Evolutionary conservation across 2,329 filamentous ascomycete genomes (phyloP).

Genomic region (Cercospora beticola): DNA sequence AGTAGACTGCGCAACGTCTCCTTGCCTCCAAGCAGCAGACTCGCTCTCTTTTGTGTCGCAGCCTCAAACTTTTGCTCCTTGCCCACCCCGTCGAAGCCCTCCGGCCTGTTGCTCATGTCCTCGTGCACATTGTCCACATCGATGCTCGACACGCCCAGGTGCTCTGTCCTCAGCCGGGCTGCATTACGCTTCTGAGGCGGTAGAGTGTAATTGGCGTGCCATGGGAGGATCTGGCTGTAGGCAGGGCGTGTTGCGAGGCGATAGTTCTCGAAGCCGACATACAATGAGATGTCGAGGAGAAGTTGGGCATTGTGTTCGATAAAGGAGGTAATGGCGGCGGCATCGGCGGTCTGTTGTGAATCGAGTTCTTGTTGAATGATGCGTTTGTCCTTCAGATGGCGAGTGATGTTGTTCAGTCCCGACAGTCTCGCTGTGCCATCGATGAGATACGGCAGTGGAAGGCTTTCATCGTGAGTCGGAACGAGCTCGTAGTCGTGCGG

Average conservation of each 20-base stretch:
- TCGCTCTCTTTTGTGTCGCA: constrained; percentile 42
- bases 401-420: constrained; percentile 62
- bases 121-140: constrained; percentile 46
- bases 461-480: constrained; percentile 50
- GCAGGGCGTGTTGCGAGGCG: constrained; percentile 71
- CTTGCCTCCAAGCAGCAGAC: constrained; percentile 53
- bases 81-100: constrained; percentile 34
- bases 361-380: constrained; percentile 19
- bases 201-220: constrained; percentile 84
- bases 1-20: constrained; percentile 63
- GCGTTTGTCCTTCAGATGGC: constrained; percentile 49
- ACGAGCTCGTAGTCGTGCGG: constrained; percentile 65
- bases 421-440: constrained; percentile 57
- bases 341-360: constrained; percentile 36
- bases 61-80: constrained; percentile 34
- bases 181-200: constrained; percentile 70
- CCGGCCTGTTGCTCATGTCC: constrained; percentile 37
- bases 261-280: constrained; percentile 89
- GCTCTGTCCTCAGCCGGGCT: constrained; percentile 65
- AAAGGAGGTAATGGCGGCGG: constrained; percentile 52
- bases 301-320: constrained; percentile 72
- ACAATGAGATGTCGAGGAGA: constrained; percentile 82
- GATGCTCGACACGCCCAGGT: constrained; percentile 49
- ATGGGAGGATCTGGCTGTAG: constrained; percentile 76
- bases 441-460: constrained; percentile 44